phyloP scores from a whole-genome alignment of 768 basidiomycete species.

The Russula compacta region DNA sequence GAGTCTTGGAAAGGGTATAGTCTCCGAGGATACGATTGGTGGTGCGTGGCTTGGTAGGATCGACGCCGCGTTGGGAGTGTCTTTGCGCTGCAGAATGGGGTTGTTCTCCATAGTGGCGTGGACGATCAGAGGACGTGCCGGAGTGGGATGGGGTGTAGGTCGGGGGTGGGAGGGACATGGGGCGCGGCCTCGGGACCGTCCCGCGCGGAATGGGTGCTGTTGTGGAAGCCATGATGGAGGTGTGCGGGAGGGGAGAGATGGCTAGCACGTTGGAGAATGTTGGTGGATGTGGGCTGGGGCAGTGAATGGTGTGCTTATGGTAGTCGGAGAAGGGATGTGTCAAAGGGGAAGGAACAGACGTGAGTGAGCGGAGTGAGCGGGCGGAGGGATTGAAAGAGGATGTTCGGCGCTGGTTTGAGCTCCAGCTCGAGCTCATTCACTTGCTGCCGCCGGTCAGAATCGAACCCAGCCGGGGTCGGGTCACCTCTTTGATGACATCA shows the following conservation, averaged over 20 bases:
- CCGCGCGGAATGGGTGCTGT: conserved; percentile 18
- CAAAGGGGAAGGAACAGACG: too few species aligned
- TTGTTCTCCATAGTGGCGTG: conserved; percentile 22
- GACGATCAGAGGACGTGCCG: conserved; percentile 23
- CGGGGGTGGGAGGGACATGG: conserved; percentile 71
- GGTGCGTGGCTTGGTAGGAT: conserved; percentile 24
- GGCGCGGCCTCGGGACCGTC: conserved; percentile 38
- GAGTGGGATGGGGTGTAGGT: conserved; percentile 29
- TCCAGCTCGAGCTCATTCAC: neutral
- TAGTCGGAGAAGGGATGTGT: neutral
- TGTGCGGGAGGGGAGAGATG: conserved; percentile 22
- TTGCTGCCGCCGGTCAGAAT: neutral
- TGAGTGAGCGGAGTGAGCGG: neutral
- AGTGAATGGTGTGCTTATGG: neutral
- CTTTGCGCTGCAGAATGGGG: conserved; percentile 8
- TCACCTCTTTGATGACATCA: neutral
- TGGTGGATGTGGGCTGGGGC: conserved; percentile 18
- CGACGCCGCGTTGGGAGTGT: conserved; percentile 19
- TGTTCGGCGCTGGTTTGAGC: conserved; percentile 9
- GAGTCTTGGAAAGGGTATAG: conserved; percentile 92
- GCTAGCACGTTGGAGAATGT: conserved; percentile 27
- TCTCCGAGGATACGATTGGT: conserved; percentile 70
- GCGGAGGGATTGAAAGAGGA: conserved; percentile 18
- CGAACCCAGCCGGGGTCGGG: neutral
- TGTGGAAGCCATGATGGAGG: conserved; percentile 7